phyloP scores from a whole-genome alignment of 257 asterid genomes.

The Cordia subcordata region DNA sequence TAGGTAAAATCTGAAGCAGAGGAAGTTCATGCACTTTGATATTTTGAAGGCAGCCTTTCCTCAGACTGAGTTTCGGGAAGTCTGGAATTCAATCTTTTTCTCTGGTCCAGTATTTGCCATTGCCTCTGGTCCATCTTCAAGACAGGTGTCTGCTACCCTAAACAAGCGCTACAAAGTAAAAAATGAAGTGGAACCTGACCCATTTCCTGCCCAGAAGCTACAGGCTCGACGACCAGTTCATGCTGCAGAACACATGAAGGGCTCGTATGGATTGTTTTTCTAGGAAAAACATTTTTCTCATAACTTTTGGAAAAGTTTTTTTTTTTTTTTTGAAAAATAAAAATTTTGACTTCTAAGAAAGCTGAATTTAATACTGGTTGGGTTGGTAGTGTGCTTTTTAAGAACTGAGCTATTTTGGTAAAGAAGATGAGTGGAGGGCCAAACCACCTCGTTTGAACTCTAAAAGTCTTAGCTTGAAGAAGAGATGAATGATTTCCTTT shows the following conservation, averaged over 20 bases:
- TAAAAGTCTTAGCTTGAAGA: no score
- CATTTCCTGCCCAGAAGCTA: conserved; percentile 53
- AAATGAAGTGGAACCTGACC: conserved; percentile 53
- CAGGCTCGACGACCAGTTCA: conserved; percentile 48
- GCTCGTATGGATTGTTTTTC: no score
- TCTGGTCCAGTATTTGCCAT: conserved; percentile 39
- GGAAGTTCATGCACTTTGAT: conserved; percentile 92
- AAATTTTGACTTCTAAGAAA: no score
- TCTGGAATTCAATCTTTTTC: conserved; percentile 63
- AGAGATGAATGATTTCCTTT: no score
- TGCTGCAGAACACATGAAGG: conserved; percentile 38
- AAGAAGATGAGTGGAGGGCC: no score
- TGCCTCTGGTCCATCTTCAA: conserved; percentile 53
- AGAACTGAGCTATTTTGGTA: no score
- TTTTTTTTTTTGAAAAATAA: no score
- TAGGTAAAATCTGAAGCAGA: conserved; percentile 94
- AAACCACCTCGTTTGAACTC: no score
- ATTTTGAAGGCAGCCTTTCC: conserved; percentile 75
- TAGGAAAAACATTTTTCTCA: no score
- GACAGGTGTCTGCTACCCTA: conserved; percentile 42
- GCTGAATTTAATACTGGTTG: no score
- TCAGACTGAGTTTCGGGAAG: conserved; percentile 79
- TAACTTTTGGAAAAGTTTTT: no score
- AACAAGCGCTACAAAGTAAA: conserved; percentile 53
- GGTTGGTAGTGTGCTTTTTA: no score